Evolutionary conservation across 2,329 filamentous ascomycete species (phyloP).

Genomic region (Aspergillus intermedius): DNA sequence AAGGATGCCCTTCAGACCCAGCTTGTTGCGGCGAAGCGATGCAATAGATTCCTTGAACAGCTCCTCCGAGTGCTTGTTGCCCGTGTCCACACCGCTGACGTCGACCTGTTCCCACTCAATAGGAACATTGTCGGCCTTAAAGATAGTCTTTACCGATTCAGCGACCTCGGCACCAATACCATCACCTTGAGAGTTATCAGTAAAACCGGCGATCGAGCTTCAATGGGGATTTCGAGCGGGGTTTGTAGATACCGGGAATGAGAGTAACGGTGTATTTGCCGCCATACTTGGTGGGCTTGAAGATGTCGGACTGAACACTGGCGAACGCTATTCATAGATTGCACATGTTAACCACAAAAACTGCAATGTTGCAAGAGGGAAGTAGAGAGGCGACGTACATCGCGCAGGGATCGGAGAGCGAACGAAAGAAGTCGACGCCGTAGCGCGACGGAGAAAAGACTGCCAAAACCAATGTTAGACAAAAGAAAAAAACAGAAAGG

Average conservation of each 20-base stretch:
- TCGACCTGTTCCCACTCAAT: constrained; percentile 99
- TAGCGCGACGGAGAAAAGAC: constrained; percentile 52
- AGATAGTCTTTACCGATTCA: constrained; percentile 97
- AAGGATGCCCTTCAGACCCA: constrained; percentile 96
- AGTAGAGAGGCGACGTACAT: constrained; percentile 41
- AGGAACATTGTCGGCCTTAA: constrained; percentile 98
- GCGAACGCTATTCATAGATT: constrained; percentile 52
- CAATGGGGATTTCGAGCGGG: neutral
- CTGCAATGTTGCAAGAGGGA: neutral
- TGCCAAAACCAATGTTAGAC: constrained; percentile 24
- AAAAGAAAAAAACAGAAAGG: neutral
- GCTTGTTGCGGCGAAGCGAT: constrained; percentile 96
- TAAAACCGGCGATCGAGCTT: constrained; percentile 1
- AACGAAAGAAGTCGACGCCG: constrained; percentile 39
- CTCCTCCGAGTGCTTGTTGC: constrained; percentile 81
- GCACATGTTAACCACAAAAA: constrained; percentile 15
- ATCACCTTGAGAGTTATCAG: constrained; percentile 53
- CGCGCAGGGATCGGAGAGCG: constrained; percentile 48
- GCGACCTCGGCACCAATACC: constrained; percentile 97
- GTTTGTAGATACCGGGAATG: constrained; percentile 66
- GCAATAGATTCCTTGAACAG: constrained; percentile 93
- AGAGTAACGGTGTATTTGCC: constrained; percentile 99
- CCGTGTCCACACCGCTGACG: constrained; percentile 81
- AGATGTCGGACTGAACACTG: constrained; percentile 88
- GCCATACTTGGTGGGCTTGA: constrained; percentile 98